These are phyloP conservation scores for Colletotrichum sp. DNA, from an alignment of 2,329 filamentous ascomycete genomes.

Conservation along the genomic window DNA sequence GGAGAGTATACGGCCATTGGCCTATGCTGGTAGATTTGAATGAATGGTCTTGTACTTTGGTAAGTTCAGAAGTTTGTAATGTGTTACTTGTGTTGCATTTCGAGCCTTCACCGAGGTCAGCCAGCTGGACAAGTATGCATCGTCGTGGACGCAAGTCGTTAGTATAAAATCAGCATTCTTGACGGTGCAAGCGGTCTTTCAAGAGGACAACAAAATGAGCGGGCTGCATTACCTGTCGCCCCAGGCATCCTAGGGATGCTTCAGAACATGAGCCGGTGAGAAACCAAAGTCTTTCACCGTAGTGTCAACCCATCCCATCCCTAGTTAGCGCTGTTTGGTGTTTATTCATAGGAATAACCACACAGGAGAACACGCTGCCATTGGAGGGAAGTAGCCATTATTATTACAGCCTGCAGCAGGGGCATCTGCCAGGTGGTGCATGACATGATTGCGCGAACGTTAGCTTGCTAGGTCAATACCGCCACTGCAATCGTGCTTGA, in stretches of 20 bases:
- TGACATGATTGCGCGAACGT: too few relatives aligned
- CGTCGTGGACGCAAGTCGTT: neutral
- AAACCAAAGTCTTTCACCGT: neutral
- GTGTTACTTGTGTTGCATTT: neutral
- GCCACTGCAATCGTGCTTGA: neutral
- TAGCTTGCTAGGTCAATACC: too few relatives aligned
- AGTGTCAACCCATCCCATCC: neutral
- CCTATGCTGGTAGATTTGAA: neutral
- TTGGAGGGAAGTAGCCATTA: too few relatives aligned
- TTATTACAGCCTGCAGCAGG: too few relatives aligned
- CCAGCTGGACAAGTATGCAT: neutral
- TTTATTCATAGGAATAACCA: neutral
- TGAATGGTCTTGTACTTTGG: neutral
- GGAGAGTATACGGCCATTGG: neutral
- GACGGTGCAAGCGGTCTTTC: neutral
- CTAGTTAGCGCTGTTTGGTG: neutral
- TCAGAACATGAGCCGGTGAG: neutral
- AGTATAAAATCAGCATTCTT: neutral
- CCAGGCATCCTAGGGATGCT: neutral
- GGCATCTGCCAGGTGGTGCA: too few relatives aligned
- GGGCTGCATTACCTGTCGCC: neutral
- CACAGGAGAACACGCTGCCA: neutral
- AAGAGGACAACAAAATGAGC: neutral
- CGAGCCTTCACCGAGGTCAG: neutral
- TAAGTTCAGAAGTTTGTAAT: accelerated